Evolutionary conservation across 2,329 filamentous ascomycete species (phyloP), one percentile per base, ranked within the genome.

Genomic region (Pyricularia grisea): DNA sequence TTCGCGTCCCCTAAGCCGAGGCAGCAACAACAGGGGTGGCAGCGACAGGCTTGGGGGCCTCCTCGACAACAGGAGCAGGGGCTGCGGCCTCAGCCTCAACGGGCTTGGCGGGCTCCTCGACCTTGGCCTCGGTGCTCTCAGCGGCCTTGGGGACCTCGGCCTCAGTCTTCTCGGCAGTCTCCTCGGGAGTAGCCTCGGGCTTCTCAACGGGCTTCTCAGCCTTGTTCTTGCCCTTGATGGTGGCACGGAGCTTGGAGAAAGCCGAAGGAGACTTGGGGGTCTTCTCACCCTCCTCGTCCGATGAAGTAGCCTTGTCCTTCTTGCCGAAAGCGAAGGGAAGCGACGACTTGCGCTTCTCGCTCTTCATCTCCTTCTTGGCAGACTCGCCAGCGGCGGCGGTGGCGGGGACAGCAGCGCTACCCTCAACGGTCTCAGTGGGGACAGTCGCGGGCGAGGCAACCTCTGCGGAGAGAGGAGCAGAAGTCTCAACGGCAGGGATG

Each of bases 331-430:
- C 88, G 81, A 96, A 96, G 66, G 85, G 85, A 10, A 88, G 79
- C 76, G 94, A 90, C 73, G 92, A 95, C 80, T 89, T 88, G 79
- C 93, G 92, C 91, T 96, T 97, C 80, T 87, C 85, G 66, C 79
- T 79, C 88, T 92, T 93, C 74, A 84, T 78, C 71, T 87, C 86
- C 80, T 88, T 87, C 80, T 88, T 87, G 79, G 87, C 87, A 69
- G 81, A 73, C 80, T 89, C 87, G 70, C 82, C 82, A 72, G 83
- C 83, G 73, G 80, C 80, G 12, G 58, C 58, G 70, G 79, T 80
- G 70, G 55, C 58, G 1, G 82, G 81, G 69, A 81, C 75, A 65
- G 72, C 67, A 14, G 33, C n/a, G n/a, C 12, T 6, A 31, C 50
- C 76, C 74, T 87, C 84, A 3, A 81, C 78, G 27, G 79, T 79